Conservation (phyloP, 2,329 filamentous ascomycete species). For the Aspergillus brasiliensis region DNA sequence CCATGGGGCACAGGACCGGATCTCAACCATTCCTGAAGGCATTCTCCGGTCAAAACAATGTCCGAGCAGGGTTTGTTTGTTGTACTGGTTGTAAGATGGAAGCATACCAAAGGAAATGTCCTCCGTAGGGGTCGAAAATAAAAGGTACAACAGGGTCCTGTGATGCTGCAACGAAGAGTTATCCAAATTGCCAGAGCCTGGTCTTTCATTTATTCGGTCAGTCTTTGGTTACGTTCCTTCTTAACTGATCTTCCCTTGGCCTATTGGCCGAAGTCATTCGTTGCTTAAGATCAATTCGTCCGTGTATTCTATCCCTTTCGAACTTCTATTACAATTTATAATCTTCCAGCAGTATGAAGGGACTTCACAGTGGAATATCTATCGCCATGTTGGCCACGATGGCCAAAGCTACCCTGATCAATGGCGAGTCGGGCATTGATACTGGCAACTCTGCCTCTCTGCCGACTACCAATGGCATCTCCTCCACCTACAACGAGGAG, state of each 20-base stretch:
- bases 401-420: slow-evolving; percentile 15
- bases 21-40: slow-evolving; percentile 20
- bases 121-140: slow-evolving; percentile 11
- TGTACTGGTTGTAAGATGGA: not conserved
- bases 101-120: slow-evolving; percentile 11
- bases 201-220: not conserved
- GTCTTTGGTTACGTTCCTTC: slow-evolving; percentile 12
- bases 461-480: slow-evolving; percentile 8
- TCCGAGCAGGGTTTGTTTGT: slow-evolving; percentile 15
- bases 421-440: too few species aligned
- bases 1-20: not conserved
- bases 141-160: slow-evolving; percentile 16
- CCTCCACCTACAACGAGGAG: not conserved
- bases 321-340: not conserved
- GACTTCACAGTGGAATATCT: slow-evolving; percentile 37
- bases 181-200: not conserved
- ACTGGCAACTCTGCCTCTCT: slow-evolving; percentile 18
- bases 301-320: slow-evolving; percentile 6
- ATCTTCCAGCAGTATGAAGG: slow-evolving; percentile 34
- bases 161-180: not conserved
- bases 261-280: slow-evolving; percentile 16
- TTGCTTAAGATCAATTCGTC: slow-evolving; percentile 10
- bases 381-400: slow-evolving; percentile 25
- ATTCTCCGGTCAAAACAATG: slow-evolving; percentile 16
- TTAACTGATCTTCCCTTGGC: slow-evolving; percentile 8